These are phyloP conservation scores for Trichoderma reesei DNA, from an alignment of 495 filamentous ascomycete species.

Conservation along the genomic window DNA sequence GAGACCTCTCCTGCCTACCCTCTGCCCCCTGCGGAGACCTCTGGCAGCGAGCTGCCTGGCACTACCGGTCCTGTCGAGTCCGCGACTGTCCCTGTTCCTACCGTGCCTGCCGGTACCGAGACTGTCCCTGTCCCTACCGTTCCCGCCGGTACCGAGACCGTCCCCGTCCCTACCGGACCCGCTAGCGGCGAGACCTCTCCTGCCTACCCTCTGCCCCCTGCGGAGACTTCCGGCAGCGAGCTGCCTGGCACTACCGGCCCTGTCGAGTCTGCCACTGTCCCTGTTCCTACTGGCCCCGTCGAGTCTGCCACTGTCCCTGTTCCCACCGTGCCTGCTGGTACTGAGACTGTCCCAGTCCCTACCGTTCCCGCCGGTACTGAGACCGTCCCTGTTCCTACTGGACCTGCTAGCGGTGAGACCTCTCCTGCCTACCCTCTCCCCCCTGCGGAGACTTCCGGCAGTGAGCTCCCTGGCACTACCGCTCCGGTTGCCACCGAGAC, in stretches of 20 bases:
- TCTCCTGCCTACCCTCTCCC: constrained; percentile 12
- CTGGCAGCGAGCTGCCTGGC: neutral
- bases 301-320: constrained; percentile 6
- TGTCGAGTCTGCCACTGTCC: neutral
- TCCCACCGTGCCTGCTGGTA: constrained; percentile 14
- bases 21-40: neutral
- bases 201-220: constrained; percentile 14
- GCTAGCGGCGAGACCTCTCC: neutral
- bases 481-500: constrained; percentile 14
- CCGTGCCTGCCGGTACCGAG: neutral
- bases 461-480: constrained; percentile 16
- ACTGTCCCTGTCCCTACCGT: constrained; percentile 2
- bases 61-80: neutral
- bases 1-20: neutral
- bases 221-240: constrained; percentile 16
- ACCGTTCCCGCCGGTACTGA: constrained; percentile 15
- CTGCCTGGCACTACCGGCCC: constrained; percentile 19
- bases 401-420: neutral
- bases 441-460: constrained; percentile 17
- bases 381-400: neutral
- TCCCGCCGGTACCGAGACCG: constrained; percentile 13
- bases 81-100: neutral
- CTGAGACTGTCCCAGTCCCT: neutral
- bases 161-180: neutral
- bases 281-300: neutral